Evolutionary conservation across 108 stramenopile genomes (phyloP).

Genomic region (Pseudonitzschia pungens): DNA sequence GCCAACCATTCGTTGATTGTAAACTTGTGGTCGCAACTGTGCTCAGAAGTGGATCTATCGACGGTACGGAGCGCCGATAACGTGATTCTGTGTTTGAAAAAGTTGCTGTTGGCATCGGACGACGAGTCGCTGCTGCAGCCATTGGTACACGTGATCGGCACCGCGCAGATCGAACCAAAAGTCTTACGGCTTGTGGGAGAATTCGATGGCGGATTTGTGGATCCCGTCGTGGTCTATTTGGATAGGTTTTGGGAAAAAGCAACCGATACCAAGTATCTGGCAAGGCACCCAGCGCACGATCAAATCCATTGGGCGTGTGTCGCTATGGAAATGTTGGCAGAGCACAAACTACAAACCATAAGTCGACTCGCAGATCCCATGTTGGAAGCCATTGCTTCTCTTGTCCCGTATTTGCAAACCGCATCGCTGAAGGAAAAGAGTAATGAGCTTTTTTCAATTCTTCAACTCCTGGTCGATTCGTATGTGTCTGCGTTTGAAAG

Average conservation of each 20-base stretch:
- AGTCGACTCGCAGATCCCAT: background rate
- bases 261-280: background rate
- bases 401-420: background rate
- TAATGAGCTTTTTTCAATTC: background rate
- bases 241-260: conserved; percentile 1
- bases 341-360: background rate
- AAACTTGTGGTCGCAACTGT: conserved; percentile 8
- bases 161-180: background rate
- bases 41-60: background rate
- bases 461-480: background rate
- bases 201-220: background rate
- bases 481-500: background rate
- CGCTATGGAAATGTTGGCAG: background rate
- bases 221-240: background rate
- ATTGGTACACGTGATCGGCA: conserved; percentile 1
- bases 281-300: background rate
- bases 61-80: background rate
- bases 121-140: background rate
- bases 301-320: conserved; percentile 2
- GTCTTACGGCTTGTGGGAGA: background rate
- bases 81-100: conserved; percentile 1
- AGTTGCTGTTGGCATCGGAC: conserved; percentile 5
- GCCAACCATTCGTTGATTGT: background rate
- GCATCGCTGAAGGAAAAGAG: background rate
- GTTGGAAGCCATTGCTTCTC: background rate